Conservation (phyloP, 2,329 filamentous ascomycete species). For the Coniochaeta sp. region DNA sequence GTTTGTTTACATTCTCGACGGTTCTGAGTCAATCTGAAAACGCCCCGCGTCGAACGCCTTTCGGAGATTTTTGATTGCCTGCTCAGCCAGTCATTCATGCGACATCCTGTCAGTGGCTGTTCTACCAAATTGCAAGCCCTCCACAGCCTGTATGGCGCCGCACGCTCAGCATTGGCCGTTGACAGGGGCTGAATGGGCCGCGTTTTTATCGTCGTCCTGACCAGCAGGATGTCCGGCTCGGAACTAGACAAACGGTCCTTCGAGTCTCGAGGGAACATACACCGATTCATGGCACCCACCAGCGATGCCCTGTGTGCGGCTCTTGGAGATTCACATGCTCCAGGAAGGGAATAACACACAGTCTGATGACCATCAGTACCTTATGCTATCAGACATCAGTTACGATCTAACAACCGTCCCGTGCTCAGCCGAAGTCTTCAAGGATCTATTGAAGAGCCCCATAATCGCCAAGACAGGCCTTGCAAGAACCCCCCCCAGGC, state of each 20-base stretch:
- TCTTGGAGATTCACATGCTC: neutral
- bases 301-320: neutral
- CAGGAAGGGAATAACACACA: neutral
- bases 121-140: constrained; percentile 11
- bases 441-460: neutral
- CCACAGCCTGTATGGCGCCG: constrained; percentile 7
- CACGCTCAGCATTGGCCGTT: neutral
- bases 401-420: neutral
- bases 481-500: neutral
- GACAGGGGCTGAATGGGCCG: neutral
- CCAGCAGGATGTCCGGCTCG: too few species aligned
- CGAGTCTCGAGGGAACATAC: too few species aligned
- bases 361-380: neutral
- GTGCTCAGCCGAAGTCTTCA: neutral
- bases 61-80: neutral
- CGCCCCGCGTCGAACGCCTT: neutral
- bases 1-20: neutral
- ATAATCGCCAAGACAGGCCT: neutral
- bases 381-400: neutral
- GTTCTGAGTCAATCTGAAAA: neutral
- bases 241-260: too few species aligned
- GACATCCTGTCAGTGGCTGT: constrained; percentile 10
- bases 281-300: too few species aligned
- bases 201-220: neutral
- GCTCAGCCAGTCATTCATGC: neutral